These are phyloP conservation scores for Pseudomonodictys pantanalensis DNA, from an alignment of 495 filamentous ascomycete genomes.

Conservation along the genomic window DNA sequence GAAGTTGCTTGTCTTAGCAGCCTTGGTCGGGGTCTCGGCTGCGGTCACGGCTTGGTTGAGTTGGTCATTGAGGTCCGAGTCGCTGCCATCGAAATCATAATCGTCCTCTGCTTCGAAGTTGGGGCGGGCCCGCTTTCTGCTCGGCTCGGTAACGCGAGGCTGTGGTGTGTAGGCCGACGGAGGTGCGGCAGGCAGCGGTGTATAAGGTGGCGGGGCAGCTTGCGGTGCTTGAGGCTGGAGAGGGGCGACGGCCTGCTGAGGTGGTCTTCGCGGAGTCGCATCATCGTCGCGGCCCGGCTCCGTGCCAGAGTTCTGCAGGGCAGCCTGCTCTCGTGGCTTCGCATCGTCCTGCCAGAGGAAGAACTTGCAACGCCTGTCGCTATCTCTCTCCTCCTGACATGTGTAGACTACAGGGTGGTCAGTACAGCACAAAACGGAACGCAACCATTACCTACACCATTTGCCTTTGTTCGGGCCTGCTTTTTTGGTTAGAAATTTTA, in stretches of 20 bases:
- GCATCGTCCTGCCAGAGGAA: slow-evolving; percentile 71
- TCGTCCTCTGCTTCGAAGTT: slow-evolving; percentile 4
- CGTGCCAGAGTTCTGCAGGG: slow-evolving; percentile 50
- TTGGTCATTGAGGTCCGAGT: slow-evolving; percentile 5
- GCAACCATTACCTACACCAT: slow-evolving; percentile 48
- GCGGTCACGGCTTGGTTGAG: slow-evolving; percentile 18
- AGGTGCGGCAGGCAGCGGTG: slow-evolving; percentile 6
- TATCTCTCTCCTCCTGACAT: slow-evolving; percentile 54
- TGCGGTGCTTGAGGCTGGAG: slow-evolving; percentile 9
- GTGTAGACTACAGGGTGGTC: slow-evolving; percentile 56
- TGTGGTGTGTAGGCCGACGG: slow-evolving; percentile 21
- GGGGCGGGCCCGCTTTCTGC: slow-evolving; percentile 13
- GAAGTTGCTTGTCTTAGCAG: slow-evolving; percentile 44
- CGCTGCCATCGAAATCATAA: slow-evolving; percentile 21
- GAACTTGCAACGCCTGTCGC: slow-evolving; percentile 56
- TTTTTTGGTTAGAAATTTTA: slow-evolving; percentile 62
- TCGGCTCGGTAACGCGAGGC: slow-evolving; percentile 15
- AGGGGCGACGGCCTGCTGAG: slow-evolving; percentile 29
- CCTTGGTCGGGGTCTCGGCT: slow-evolving; percentile 49
- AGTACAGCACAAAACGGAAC: background rate
- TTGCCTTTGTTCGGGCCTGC: slow-evolving; percentile 61
- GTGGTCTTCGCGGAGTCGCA: no score
- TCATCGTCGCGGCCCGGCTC: slow-evolving; percentile 31
- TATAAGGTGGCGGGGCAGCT: slow-evolving; percentile 24
- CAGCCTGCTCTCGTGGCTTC: slow-evolving; percentile 51